phyloP scores from a whole-genome alignment of 768 basidiomycete genomes.

The Rhodotorula kratochvilovae region DNA sequence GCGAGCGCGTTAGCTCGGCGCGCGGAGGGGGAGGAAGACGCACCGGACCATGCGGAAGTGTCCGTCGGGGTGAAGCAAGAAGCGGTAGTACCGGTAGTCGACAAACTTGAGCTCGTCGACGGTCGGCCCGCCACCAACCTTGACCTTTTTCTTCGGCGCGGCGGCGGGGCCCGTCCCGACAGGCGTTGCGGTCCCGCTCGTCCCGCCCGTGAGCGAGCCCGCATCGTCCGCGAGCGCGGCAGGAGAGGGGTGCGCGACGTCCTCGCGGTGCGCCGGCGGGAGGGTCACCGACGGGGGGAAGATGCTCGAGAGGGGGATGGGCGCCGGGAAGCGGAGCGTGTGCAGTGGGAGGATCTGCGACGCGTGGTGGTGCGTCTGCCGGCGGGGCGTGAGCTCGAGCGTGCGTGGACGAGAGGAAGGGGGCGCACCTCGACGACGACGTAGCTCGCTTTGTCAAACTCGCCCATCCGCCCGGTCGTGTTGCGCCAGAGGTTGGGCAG shows the following conservation, averaged over 20 bases:
- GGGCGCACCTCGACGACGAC: constrained; percentile 79
- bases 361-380: constrained; percentile 76
- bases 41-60: constrained; percentile 77
- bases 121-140: constrained; percentile 2
- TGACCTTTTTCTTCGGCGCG: constrained; percentile 8
- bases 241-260: constrained; percentile 12
- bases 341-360: constrained; percentile 70
- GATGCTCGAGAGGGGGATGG: constrained; percentile 71
- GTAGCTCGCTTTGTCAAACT: constrained; percentile 65
- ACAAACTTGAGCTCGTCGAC: constrained; percentile 62
- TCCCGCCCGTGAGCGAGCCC: constrained; percentile 29
- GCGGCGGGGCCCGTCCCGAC: not conserved
- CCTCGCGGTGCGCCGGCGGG: constrained; percentile 43
- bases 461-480: constrained; percentile 75
- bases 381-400: not conserved
- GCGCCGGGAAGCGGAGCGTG: constrained; percentile 58
- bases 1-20: too few species aligned
- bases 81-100: constrained; percentile 89
- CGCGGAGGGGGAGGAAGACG: too few species aligned
- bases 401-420: not conserved
- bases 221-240: not conserved
- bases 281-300: constrained; percentile 55
- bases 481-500: constrained; percentile 85
- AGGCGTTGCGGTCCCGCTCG: not conserved
- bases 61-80: constrained; percentile 80